Conservation (phyloP, 2,329 filamentous ascomycete genomes). For the Pseudocercospora ulei region DNA sequence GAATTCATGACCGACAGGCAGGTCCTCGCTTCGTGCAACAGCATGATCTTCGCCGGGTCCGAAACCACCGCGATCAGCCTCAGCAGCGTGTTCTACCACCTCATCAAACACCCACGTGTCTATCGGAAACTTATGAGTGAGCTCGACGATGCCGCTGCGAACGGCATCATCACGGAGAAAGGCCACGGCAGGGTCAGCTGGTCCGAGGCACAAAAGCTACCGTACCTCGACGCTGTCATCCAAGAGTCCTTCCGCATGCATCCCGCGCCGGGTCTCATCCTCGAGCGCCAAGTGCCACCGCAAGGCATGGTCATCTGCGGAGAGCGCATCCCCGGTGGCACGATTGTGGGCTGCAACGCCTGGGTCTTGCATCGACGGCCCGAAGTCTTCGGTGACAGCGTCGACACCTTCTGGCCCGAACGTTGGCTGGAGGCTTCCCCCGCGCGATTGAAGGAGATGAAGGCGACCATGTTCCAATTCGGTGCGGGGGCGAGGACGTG, state of each 20-base stretch:
- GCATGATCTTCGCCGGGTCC: slow-evolving; percentile 57
- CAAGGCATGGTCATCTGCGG: slow-evolving; percentile 56
- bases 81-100: slow-evolving; percentile 61
- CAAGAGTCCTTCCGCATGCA: slow-evolving; percentile 71
- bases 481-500: slow-evolving; percentile 62
- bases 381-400: slow-evolving; percentile 59
- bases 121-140: slow-evolving; percentile 52
- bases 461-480: slow-evolving; percentile 62
- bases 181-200: slow-evolving; percentile 55
- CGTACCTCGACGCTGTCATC: slow-evolving; percentile 67
- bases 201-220: slow-evolving; percentile 58
- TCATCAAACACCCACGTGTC: slow-evolving; percentile 53
- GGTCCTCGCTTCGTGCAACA: slow-evolving; percentile 61
- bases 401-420: slow-evolving; percentile 58
- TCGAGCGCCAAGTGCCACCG: slow-evolving; percentile 62
- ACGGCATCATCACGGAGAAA: slow-evolving; percentile 41
- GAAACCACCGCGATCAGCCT: slow-evolving; percentile 73
- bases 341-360: slow-evolving; percentile 63
- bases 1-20: slow-evolving; percentile 62
- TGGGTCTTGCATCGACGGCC: slow-evolving; percentile 63
- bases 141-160: slow-evolving; percentile 50
- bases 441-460: slow-evolving; percentile 55
- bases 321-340: slow-evolving; percentile 55
- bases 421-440: slow-evolving; percentile 52
- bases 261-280: slow-evolving; percentile 60